Evolutionary conservation across 2,329 filamentous ascomycete species (phyloP).

Genomic region (Botryotinia convoluta): DNA sequence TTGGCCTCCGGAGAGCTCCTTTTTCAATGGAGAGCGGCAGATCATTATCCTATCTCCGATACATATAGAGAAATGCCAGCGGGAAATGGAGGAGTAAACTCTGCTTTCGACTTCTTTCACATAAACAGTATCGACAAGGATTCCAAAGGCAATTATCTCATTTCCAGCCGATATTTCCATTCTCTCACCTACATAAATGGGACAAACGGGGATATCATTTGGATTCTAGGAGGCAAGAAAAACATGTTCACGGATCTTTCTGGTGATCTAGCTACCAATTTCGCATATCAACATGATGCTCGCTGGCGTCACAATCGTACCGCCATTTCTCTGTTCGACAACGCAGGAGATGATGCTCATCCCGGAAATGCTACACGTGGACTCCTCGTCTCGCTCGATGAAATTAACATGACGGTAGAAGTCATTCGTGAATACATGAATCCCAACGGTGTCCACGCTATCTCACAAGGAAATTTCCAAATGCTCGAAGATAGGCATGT

Average conservation of each 20-base stretch:
- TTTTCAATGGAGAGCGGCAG: conserved; percentile 57
- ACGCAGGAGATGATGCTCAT: conserved; percentile 25
- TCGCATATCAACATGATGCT: conserved; percentile 51
- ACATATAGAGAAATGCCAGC: conserved; percentile 32
- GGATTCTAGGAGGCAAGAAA: conserved; percentile 46
- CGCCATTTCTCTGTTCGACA: conserved; percentile 32
- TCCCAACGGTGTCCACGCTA: conserved; percentile 27
- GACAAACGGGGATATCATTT: conserved; percentile 46
- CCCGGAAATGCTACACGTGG: conserved; percentile 26
- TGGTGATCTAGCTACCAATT: conserved; percentile 43
- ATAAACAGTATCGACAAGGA: conserved; percentile 43
- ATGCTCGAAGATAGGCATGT: conserved; percentile 31
- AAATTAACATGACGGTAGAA: conserved; percentile 24
- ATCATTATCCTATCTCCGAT: conserved; percentile 47
- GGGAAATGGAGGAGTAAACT: conserved; percentile 41
- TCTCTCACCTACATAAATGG: conserved; percentile 49
- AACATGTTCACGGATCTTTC: conserved; percentile 43
- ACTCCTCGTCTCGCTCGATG: conserved; percentile 30
- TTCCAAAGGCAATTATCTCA: conserved; percentile 45
- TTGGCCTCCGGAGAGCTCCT: conserved; percentile 51
- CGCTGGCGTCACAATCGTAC: conserved; percentile 39
- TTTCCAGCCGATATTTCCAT: conserved; percentile 47
- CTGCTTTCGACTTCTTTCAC: conserved; percentile 43
- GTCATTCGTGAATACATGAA: conserved; percentile 27
- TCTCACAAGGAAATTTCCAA: conserved; percentile 31